phyloP scores from a whole-genome alignment of 2,329 filamentous ascomycete genomes.

The Ilyonectria robusta region DNA sequence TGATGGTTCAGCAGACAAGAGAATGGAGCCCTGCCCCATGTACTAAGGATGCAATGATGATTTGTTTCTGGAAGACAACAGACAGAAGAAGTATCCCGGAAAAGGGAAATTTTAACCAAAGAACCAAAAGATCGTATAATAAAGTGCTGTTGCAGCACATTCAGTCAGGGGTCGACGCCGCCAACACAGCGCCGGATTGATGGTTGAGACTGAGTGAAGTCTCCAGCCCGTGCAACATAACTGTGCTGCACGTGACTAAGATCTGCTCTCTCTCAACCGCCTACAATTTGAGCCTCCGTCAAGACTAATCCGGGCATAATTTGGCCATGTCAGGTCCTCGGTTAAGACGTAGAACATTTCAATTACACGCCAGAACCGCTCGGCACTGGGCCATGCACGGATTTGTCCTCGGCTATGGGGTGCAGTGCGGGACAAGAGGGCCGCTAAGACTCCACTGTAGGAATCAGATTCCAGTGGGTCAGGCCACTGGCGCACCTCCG shows the following conservation, averaged over 20 bases:
- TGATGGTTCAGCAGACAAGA: background rate
- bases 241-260: no score
- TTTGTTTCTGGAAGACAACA: background rate
- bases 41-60: background rate
- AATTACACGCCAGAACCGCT: conserved; percentile 10
- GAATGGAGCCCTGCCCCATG: background rate
- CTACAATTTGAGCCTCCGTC: background rate
- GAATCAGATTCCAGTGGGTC: conserved; percentile 18
- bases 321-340: conserved; percentile 6
- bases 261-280: background rate
- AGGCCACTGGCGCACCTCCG: conserved; percentile 14
- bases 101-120: no score
- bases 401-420: conserved; percentile 27
- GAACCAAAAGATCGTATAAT: no score
- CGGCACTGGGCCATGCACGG: conserved; percentile 8
- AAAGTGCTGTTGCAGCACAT: no score
- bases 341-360: conserved; percentile 8
- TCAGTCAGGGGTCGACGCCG: no score
- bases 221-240: background rate
- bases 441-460: conserved; percentile 18
- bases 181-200: no score
- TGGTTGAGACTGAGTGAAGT: background rate
- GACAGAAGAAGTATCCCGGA: no score
- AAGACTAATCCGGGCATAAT: background rate
- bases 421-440: conserved; percentile 13